Evolutionary conservation across 2,329 filamentous ascomycete genomes (phyloP).

Genomic region (Aspergillus ochraceoroseus): DNA sequence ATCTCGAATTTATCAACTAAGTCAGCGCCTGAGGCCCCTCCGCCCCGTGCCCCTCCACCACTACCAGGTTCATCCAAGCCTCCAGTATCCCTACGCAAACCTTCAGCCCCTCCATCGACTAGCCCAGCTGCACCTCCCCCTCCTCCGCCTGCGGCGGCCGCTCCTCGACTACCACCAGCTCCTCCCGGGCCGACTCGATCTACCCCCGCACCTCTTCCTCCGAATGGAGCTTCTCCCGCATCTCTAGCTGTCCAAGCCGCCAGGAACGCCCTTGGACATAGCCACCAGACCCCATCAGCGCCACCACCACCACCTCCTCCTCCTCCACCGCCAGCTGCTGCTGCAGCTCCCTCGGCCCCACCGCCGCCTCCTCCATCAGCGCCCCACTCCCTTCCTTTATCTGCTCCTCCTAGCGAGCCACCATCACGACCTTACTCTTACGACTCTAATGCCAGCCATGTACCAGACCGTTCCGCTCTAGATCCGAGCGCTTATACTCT

Average conservation of each 20-base stretch:
- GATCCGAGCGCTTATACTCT: conserved; percentile 74
- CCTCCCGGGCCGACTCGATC: conserved; percentile 41
- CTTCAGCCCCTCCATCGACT: conserved; percentile 47
- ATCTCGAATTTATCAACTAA: conserved; percentile 55
- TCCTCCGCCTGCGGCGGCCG: conserved; percentile 40
- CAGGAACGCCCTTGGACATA: conserved; percentile 52
- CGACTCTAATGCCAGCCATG: conserved; percentile 36
- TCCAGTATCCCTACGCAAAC: conserved; percentile 54
- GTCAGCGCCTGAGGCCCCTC: conserved; percentile 40
- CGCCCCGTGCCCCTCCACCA: conserved; percentile 64
- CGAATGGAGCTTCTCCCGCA: conserved; percentile 40
- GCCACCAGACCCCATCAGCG: conserved; percentile 41
- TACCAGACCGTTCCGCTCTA: conserved; percentile 57
- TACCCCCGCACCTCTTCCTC: conserved; percentile 45
- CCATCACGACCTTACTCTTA: conserved; percentile 43
- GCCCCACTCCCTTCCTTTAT: conserved; percentile 43
- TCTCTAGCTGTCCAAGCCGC: conserved; percentile 58
- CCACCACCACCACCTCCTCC: conserved; percentile 41
- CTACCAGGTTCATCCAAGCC: conserved; percentile 46
- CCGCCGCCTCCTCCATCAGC: conserved; percentile 44
- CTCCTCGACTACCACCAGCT: conserved; percentile 41
- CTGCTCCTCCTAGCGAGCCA: conserved; percentile 39
- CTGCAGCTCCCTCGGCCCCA: conserved; percentile 45
- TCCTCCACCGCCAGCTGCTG: conserved; percentile 38
- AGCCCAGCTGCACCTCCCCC: conserved; percentile 45